Evolutionary conservation across 2,329 filamentous ascomycete genomes (phyloP), one percentile per base, ranked within the genome.

Genomic region (Venturia effusa): DNA sequence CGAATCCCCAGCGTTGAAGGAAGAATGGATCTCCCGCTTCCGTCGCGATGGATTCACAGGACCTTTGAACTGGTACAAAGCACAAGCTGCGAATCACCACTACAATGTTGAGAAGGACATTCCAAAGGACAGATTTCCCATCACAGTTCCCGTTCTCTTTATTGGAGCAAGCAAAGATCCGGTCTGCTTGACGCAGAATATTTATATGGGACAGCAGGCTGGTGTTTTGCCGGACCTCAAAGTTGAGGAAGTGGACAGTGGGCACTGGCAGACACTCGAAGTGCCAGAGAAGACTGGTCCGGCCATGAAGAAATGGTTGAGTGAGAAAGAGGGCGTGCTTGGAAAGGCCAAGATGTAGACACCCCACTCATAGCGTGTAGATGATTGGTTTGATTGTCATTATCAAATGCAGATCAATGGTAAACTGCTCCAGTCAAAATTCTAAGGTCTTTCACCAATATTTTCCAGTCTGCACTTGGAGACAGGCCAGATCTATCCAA

Each of bases 31-130:
- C 13, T 66, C 71, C 15, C 69, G 69, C 15, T 73, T 77, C 68
- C 63, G 59, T 5, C 67, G 68, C 11, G 72, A 71, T 27, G 72
- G 75, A 0, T 72, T 76, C 57, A 73, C 70, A 32, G 71, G 68
- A 1, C 72, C 76, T 4, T 67, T 76, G 64, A 71, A 73, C 65
- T 78, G 74, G 69, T 79, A 78, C 65, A 69, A 71, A 57, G 70
- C 71, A 64, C 68, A 66, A 51, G 60, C 57, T 10, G 34, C 57
- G 63, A 66, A 72, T 39, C 41, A 70, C 32, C 71, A 76, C 57
- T 65, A 69, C 32, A 67, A 70, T 37, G 66, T 66, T 30, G 72
- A 73, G 19, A 70, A 68, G 32, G 68, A 68, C 15, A 32, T 74
- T 8, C 69, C 70, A 0, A 55, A 64, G 13, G 67, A 66, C 1